Evolutionary conservation across 139 green algal species (phyloP).

Genomic region (Zygnema circumcarinatum): DNA sequence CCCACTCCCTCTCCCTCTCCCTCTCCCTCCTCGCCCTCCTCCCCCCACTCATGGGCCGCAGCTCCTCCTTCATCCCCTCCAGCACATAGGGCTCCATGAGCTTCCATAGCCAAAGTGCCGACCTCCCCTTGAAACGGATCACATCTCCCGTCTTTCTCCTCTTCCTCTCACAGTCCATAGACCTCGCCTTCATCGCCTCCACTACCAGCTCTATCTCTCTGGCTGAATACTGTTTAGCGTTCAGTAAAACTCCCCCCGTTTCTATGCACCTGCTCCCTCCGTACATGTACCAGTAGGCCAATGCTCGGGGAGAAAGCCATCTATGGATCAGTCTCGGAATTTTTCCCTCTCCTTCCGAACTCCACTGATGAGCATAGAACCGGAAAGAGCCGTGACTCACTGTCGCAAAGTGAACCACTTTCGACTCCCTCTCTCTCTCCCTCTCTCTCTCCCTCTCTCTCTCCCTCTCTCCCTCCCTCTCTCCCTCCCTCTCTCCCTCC

Average conservation of each 20-base stretch:
- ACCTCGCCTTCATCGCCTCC: conserved; percentile 28
- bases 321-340: conserved; percentile 27
- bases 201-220: conserved; percentile 35
- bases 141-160: conserved; percentile 12
- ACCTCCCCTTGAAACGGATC: conserved; percentile 15
- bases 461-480: not conserved
- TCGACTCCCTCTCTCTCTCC: not conserved
- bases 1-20: not conserved
- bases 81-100: conserved; percentile 42
- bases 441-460: not conserved
- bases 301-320: conserved; percentile 24
- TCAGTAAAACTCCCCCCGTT: conserved; percentile 31
- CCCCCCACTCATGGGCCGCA: not conserved
- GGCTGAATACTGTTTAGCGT: conserved; percentile 20
- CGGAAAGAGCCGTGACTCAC: conserved; percentile 22
- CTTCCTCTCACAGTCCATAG: conserved; percentile 33
- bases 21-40: not conserved
- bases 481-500: not conserved
- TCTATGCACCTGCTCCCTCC: not conserved
- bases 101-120: conserved; percentile 32
- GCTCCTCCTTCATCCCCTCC: not conserved
- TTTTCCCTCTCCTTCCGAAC: not conserved
- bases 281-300: conserved; percentile 55
- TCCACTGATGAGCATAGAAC: conserved; percentile 41
- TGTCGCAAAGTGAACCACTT: conserved; percentile 11